Conservation (phyloP, 2,329 filamentous ascomycete species). For the Arachnomyces sp. region DNA sequence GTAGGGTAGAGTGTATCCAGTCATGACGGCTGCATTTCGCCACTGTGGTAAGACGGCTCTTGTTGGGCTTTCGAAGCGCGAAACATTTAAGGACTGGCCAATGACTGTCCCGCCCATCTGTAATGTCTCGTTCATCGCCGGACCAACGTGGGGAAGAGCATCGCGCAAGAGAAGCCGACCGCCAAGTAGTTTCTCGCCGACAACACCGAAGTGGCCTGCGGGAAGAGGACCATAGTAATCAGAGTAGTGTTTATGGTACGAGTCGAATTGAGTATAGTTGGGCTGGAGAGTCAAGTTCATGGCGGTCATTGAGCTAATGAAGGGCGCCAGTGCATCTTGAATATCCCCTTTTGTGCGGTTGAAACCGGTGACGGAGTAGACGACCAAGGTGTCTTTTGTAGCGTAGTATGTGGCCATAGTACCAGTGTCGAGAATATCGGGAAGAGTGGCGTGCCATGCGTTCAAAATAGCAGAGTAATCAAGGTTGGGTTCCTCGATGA, state of each 20-base stretch:
- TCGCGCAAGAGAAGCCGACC: constrained; percentile 29
- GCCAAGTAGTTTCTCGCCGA: constrained; percentile 32
- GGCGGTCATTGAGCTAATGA: constrained; percentile 32
- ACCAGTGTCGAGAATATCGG: constrained; percentile 45
- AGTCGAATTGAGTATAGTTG: constrained; percentile 21
- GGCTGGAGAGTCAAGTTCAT: constrained; percentile 26
- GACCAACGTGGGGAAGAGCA: constrained; percentile 24
- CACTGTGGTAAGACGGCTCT: too few relatives aligned
- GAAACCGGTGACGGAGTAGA: constrained; percentile 43
- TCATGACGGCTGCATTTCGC: too few relatives aligned
- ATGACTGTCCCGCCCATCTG: constrained; percentile 30
- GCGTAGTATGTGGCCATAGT: constrained; percentile 44
- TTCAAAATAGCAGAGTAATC: constrained; percentile 40
- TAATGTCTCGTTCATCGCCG: constrained; percentile 26
- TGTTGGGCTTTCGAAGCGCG: too few relatives aligned
- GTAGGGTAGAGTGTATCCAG: too few relatives aligned
- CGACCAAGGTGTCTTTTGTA: constrained; percentile 42
- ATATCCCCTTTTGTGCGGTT: constrained; percentile 39
- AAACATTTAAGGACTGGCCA: constrained; percentile 33
- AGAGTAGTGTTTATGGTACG: constrained; percentile 26
- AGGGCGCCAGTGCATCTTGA: constrained; percentile 39
- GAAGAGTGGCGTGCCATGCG: constrained; percentile 41
- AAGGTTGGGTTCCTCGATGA: constrained; percentile 40
- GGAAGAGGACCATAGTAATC: constrained; percentile 23
- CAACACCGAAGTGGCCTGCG: too few relatives aligned